phyloP scores from a whole-genome alignment of 257 asterid species.

The Solanum ossicruentum region DNA sequence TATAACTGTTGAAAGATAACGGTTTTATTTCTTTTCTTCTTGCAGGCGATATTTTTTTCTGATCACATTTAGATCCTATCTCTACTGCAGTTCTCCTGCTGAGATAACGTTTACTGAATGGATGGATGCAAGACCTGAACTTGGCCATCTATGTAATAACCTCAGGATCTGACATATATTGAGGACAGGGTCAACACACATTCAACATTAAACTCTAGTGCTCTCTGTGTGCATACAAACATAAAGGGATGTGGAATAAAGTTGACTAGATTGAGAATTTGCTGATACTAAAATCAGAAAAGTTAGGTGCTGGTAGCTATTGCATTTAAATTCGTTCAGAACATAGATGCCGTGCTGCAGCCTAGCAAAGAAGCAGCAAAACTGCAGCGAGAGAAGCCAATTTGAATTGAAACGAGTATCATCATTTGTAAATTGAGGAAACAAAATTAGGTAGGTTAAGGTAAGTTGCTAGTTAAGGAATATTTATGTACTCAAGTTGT shows the following conservation, averaged over 20 bases:
- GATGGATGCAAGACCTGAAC: slow-evolving; percentile 96
- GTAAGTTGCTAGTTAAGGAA: neutral
- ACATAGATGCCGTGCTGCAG: neutral
- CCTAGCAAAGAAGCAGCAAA: neutral
- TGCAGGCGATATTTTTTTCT: slow-evolving; percentile 92
- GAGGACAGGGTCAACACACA: neutral
- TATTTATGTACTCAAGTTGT: neutral
- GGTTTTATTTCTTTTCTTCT: slow-evolving; percentile 2
- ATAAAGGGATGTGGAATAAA: neutral
- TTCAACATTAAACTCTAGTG: neutral
- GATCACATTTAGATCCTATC: slow-evolving; percentile 85
- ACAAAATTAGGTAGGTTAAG: neutral
- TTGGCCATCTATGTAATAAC: slow-evolving; percentile 83
- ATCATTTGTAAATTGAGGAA: neutral
- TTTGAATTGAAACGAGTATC: neutral
- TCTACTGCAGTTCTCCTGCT: slow-evolving; percentile 48
- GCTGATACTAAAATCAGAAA: neutral
- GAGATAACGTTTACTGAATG: slow-evolving; percentile 54
- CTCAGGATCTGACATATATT: slow-evolving; percentile 56
- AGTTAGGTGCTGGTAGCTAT: neutral
- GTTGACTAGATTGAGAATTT: neutral
- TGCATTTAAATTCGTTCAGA: neutral
- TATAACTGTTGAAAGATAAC: neutral
- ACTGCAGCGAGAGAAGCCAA: neutral
- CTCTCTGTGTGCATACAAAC: neutral